Base-by-base conservation (phyloP, 176 grass and related monocot species). In the Cenchrus fungigraminus region DNA sequence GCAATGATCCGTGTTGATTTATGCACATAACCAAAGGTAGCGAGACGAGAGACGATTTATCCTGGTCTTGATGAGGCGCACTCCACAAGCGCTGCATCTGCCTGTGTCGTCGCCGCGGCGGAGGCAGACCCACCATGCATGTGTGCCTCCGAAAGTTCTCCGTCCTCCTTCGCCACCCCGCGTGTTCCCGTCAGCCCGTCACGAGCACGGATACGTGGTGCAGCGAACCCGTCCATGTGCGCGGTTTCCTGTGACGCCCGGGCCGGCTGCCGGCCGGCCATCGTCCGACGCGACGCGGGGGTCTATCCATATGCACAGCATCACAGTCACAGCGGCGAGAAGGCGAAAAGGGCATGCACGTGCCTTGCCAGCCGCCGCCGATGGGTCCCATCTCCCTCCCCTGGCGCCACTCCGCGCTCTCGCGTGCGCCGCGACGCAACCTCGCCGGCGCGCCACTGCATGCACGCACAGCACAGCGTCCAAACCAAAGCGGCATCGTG, bases 201-300 rank as follows among this genome's bases (percentile, higher is more conserved):
- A 74, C 40, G 22, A 20, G 5, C 16, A 7, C 14, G 12, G 66
- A 28, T 1, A 20, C 49, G 57, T 7, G 61, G 57, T 7, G 61
- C n/a, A 66, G 19, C 7, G 74, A 70, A 34, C 77, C 68, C 45
- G 29, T 44, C 34, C 78, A 87, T 46, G 85, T 81, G 85, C 71
- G 11, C 32, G 76, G 67, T 15, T 5, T 6, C 46, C 31, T 15
- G 4, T 54, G 57, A 14, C 28, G 37, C 37, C 37, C 37, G 37
- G 37, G 14, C 16, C 25, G 9, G 44, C 22, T 25, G 46, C 19
- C 19, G 55, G 19, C 50, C n/a, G 8, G 37, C 22, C 85, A 76
- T 58, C 78, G 50, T 75, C 78, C 14, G 8, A n/a, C 2, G 25
- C n/a, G 13, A 12, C 4, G 84, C 20, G 14, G 53, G 3, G 12